Percentiles rank a stretch among this genome's conserved stretches.
Evolutionary conservation across 2,329 filamentous ascomycete species (phyloP).

Genomic region (Aquanectria penicillioides): DNA sequence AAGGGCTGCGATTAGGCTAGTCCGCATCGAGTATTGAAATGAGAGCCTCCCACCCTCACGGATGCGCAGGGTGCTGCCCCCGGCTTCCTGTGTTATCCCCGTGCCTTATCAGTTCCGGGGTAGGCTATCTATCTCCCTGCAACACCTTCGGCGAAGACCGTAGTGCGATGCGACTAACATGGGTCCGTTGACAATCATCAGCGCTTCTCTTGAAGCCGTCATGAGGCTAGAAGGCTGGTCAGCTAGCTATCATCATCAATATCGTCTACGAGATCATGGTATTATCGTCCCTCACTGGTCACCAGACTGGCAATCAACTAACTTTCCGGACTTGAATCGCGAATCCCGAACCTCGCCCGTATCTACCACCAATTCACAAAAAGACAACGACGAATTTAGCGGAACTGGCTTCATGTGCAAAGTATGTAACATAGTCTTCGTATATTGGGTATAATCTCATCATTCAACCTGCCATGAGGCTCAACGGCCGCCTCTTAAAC

Average conservation of each 20-base stretch:
- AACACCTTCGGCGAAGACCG: slow-evolving; percentile 14
- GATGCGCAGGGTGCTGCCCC: neutral
- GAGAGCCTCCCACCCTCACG: neutral
- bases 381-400: neutral
- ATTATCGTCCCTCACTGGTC: too few relatives aligned
- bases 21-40: neutral
- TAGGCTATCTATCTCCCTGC: slow-evolving; percentile 11
- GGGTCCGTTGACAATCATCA: too few relatives aligned
- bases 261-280: too few relatives aligned
- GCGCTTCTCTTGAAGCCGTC: too few relatives aligned
- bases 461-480: slow-evolving; percentile 22
- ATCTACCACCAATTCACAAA: too few relatives aligned
- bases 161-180: neutral
- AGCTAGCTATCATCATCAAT: neutral
- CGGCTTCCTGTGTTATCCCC: neutral
- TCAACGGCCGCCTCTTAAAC: too few relatives aligned
- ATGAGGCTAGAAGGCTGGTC: too few relatives aligned
- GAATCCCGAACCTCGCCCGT: too few relatives aligned
- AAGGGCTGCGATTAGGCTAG: slow-evolving; percentile 4
- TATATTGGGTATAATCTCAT: slow-evolving; percentile 40
- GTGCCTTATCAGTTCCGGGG: slow-evolving; percentile 14
- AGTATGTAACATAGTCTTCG: slow-evolving; percentile 24
- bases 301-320: too few relatives aligned
- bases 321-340: too few relatives aligned
- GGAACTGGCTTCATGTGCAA: neutral